Evolutionary conservation across 495 filamentous ascomycete genomes (phyloP), one percentile per base, ranked within the genome.

Genomic region (Daldinia caldariorum): DNA sequence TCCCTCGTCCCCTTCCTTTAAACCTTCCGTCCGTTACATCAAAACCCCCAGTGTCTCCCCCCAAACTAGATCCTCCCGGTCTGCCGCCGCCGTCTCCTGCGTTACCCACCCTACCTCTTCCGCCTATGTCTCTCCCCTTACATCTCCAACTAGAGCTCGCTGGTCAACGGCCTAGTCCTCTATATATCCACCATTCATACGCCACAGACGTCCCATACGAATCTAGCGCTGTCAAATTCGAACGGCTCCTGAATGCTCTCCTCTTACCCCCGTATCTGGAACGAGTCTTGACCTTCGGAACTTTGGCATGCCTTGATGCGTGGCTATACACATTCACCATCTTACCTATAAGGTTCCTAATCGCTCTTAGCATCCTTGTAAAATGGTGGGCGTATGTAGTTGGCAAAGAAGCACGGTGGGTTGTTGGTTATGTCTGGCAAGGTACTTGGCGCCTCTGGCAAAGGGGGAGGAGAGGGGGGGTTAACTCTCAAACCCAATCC

Each of bases 251-350:
- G 63, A 97, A 98, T 76, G 94, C 97, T 77, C 80, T 98, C 7
- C 79, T 92, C 18, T 82, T 98, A 5, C 93, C 94, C 7, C 88
- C 86, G 7, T 89, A 89, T 57, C 81, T 99, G n/a, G 95, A 99
- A 79, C 87, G 90, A 60, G 87, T 93, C 0, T 84, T 99, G 18
- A 88, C 87, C 71, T 98, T 99, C 81, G 95, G 95, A 6, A 87
- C 90, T 9, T 74, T 97, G 22, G 92, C 94, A 32, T 98, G 95
- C 78, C 82, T 98, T 34, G 95, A 99, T 81, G 90, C 94, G n/a
- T 99, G 94, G 95, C 85, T 98, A 4, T 94, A 96, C 79, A 93
- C 93, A 0, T 97, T 98, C 66, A 99, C 96, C 0, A 94, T 99
- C 34, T 81, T 98, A 6, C 95, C 95, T 10, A 84, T 99, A 59